Evolutionary conservation across 164 flowering plant species (phyloP).

Genomic region (Kingdonia uniflora): DNA sequence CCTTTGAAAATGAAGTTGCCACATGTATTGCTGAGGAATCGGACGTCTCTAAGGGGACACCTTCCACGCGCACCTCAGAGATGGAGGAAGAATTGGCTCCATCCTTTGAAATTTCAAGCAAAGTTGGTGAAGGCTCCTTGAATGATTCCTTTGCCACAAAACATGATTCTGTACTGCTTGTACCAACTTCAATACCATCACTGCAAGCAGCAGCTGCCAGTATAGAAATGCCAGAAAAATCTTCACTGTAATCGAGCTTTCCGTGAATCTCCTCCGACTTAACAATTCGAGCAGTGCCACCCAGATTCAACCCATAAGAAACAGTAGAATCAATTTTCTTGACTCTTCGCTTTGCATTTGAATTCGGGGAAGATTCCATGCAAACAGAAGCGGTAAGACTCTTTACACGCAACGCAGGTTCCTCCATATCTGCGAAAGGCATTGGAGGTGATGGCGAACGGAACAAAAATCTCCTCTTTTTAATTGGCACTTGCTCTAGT

Average conservation of each 20-base stretch:
- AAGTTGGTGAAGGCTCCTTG: constrained; percentile 6
- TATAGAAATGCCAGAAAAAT: constrained; percentile 61
- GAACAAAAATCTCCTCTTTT: constrained; percentile 48
- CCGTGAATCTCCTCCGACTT: constrained; percentile 6
- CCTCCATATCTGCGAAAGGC: constrained; percentile 17
- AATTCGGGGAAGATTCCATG: constrained; percentile 7
- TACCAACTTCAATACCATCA: constrained; percentile 21
- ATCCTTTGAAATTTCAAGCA: constrained; percentile 3
- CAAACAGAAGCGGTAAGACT: constrained; percentile 8
- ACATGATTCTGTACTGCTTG: not conserved
- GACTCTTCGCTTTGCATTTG: not conserved
- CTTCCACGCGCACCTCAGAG: too few species aligned
- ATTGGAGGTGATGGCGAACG: constrained; percentile 38
- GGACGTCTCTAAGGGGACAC: constrained; percentile 3
- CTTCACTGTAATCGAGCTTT: constrained; percentile 19
- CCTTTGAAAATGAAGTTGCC: not conserved
- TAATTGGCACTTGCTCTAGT: constrained; percentile 53
- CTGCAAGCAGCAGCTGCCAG: constrained; percentile 65
- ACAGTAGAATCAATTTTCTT: not conserved
- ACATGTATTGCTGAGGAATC: constrained; percentile 6
- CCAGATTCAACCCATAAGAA: constrained; percentile 7
- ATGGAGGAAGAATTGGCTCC: too few species aligned
- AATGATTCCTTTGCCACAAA: constrained; percentile 5
- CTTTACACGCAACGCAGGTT: constrained; percentile 11
- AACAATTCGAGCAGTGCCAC: constrained; percentile 8